Evolutionary conservation across 225 moss, liverwort and hornwort species (phyloP).

Genomic region (Ulota crispa): DNA sequence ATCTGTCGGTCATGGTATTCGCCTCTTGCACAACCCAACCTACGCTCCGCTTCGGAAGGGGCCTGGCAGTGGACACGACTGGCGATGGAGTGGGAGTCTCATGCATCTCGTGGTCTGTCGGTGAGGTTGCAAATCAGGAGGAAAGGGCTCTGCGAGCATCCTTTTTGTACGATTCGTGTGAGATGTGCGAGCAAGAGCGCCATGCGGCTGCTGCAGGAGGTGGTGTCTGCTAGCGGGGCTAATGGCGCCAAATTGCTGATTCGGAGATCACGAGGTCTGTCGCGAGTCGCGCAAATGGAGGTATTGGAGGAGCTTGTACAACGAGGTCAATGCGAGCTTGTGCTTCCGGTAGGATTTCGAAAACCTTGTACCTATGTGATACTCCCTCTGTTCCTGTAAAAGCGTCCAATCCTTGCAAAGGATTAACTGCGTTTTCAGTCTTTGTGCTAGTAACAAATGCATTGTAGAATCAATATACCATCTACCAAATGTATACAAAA

Average conservation of each 20-base stretch:
- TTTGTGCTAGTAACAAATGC: too few species aligned
- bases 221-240: constrained; percentile 19
- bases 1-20: not conserved
- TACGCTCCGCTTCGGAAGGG: not conserved
- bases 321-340: constrained; percentile 49
- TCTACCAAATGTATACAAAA: too few species aligned
- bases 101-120: not conserved
- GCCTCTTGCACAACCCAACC: constrained; percentile 2
- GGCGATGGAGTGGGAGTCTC: not conserved
- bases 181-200: constrained; percentile 50
- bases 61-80: not conserved
- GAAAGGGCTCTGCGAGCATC: not conserved
- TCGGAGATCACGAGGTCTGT: constrained; percentile 48
- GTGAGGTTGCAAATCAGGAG: constrained; percentile 9
- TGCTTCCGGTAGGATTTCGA: constrained; percentile 34
- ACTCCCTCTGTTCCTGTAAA: too few species aligned
- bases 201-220: constrained; percentile 49
- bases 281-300: constrained; percentile 55
- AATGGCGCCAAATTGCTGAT: constrained; percentile 32
- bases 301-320: constrained; percentile 53
- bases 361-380: too few species aligned
- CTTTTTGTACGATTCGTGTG: constrained; percentile 9
- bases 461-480: too few species aligned
- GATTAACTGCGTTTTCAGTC: too few species aligned
- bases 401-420: too few species aligned